phyloP scores from a whole-genome alignment of 2,329 filamentous ascomycete genomes.

The Sporothrix euskadiensis region DNA sequence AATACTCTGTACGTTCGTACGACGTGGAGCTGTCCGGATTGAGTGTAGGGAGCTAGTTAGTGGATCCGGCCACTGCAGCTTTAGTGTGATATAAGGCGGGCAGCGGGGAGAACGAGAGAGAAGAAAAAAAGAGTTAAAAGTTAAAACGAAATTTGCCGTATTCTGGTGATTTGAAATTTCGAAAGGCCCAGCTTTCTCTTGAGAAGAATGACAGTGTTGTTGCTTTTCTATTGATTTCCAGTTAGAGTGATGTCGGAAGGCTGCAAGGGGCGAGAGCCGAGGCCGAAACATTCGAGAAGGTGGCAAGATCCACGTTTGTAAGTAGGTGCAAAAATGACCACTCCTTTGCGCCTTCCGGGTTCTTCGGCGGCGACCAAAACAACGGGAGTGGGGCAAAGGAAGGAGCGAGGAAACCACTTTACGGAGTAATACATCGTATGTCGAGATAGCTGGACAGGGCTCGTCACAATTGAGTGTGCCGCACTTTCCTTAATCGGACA shows the following conservation, averaged over 20 bases:
- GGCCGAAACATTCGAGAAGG: background rate
- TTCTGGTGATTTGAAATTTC: background rate
- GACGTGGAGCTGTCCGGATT: constrained; percentile 6
- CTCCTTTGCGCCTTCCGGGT: constrained; percentile 16
- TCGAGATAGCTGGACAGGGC: background rate
- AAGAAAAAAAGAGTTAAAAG: background rate
- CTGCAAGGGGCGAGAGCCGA: constrained; percentile 1
- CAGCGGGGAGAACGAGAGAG: background rate
- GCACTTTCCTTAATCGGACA: background rate
- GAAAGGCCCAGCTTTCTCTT: no score
- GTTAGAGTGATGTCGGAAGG: background rate
- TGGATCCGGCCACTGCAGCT: background rate
- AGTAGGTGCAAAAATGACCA: background rate
- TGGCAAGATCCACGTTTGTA: background rate
- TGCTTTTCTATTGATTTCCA: background rate
- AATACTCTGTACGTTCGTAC: no score
- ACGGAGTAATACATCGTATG: no score
- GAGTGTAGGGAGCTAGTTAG: background rate
- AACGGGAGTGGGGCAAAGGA: background rate
- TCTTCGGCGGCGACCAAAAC: constrained; percentile 8
- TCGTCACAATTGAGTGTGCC: background rate
- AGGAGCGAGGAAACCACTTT: constrained; percentile 7
- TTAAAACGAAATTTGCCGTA: background rate
- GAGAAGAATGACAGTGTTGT: background rate
- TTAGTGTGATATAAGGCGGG: background rate